Base-by-base conservation (phyloP, 2,329 filamentous ascomycete species). In the Rosellinia necatrix region DNA sequence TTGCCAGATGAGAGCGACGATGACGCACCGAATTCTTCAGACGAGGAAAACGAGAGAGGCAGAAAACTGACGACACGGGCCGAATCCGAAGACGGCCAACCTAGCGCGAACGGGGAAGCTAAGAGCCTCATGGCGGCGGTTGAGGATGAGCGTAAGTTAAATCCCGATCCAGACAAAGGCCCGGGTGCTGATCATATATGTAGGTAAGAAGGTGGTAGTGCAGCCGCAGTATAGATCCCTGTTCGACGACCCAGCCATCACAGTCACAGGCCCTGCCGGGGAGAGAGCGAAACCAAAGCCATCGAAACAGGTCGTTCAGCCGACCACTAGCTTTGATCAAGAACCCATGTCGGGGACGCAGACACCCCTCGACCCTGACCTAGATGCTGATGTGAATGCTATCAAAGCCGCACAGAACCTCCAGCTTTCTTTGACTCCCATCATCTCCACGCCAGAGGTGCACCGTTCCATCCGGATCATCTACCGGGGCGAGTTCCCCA, bases 391-490 rank as follows among this genome's bases (percentile, higher is more conserved):
- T 54, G 79, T 92, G 44, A 87, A 85, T 24, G 92, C 96, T 64
- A 90, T 97, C 65, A 90, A 89, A 72, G 85, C 88, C 29, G 94
- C 94, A 0, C 94, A 97, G 72, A 90, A 89, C 61, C 81, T 99
- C 44, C 83, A 87, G 1, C 83, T 97, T 59, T 87, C 86, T 46
- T 87, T 92, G 75, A 96, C 92, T 0, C 83, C 88, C 6, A 86
- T 96, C 58, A 85, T 89, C 59, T 88, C 87, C 9, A 90, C 87
- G 2, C 86, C 88, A 1, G 88, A 89, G 47, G 83, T 87, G 1
- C 88, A 93, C 70, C 87, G 94, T 32, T 89, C 91, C 8, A 89
- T 97, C 22, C 88, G 92, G 17, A 94, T 96, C 59, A 90, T 97
- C 58, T 88, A 96, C 62, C 88, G 94, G 12, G 94, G 94, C 34